Conservation (phyloP, 2,329 filamentous ascomycete genomes). For the Pseudofabraea citricarpa region DNA sequence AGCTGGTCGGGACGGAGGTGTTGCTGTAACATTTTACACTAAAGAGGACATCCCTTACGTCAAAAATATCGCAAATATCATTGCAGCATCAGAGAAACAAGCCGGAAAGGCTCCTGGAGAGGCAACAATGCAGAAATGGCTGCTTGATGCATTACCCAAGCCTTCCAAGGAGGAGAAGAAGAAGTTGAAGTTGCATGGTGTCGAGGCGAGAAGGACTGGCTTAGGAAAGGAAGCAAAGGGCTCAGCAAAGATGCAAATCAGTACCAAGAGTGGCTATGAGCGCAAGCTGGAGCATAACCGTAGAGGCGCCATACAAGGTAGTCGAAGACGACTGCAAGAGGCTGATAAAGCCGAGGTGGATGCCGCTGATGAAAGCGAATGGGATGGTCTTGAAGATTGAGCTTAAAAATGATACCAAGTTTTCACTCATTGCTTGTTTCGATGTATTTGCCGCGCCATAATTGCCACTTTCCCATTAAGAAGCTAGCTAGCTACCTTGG, state of each 20-base stretch:
- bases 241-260: conserved; percentile 59
- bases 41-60: conserved; percentile 89
- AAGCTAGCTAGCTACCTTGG: too few relatives aligned
- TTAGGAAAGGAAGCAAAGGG: conserved; percentile 28
- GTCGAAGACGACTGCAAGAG: conserved; percentile 47
- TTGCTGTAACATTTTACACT: conserved; percentile 92
- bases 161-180: conserved; percentile 81
- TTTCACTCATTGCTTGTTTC: too few relatives aligned
- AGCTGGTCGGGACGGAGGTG: conserved; percentile 79
- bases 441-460: too few relatives aligned
- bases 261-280: conserved; percentile 76
- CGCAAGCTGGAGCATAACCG: conserved; percentile 63
- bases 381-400: conserved; percentile 44
- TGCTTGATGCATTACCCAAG: conserved; percentile 80
- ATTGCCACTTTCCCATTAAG: too few relatives aligned
- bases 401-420: not conserved
- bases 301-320: conserved; percentile 57
- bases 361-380: conserved; percentile 28
- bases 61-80: conserved; percentile 90
- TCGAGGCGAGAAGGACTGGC: conserved; percentile 59
- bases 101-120: conserved; percentile 47
- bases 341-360: conserved; percentile 18
- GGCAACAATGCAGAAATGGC: conserved; percentile 72
- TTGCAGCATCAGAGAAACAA: conserved; percentile 75
- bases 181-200: conserved; percentile 74